Conservation (phyloP, 805 yeast genomes). For the Kregervanrija pseudodelftensis region DNA sequence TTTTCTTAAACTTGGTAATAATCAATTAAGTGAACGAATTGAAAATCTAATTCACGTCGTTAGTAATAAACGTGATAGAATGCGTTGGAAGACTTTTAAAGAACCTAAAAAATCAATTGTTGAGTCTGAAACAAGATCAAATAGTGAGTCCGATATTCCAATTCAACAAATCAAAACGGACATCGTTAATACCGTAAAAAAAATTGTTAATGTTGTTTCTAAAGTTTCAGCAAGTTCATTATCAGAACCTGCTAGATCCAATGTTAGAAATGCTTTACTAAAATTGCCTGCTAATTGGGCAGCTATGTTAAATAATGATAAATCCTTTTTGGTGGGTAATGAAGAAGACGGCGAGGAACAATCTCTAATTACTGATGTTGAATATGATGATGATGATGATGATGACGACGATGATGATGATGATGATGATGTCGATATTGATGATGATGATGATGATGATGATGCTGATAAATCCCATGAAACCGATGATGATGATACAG, state of each 20-base stretch:
- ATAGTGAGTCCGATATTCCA: slow-evolving; percentile 15
- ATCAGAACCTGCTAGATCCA: slow-evolving; percentile 72
- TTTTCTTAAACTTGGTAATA: slow-evolving; percentile 72
- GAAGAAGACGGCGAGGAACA: slow-evolving; percentile 12
- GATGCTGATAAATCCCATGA: slow-evolving; percentile 9
- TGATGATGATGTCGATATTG: slow-evolving; percentile 10
- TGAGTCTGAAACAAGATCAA: slow-evolving; percentile 1
- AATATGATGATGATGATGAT: slow-evolving; percentile 12
- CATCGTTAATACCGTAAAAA: slow-evolving; percentile 81
- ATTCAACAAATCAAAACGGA: slow-evolving; percentile 62
- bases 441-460: slow-evolving; percentile 6
- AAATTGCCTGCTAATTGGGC: slow-evolving; percentile 74
- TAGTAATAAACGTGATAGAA: slow-evolving; percentile 19
- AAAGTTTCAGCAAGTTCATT: slow-evolving; percentile 71
- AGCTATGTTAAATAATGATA: slow-evolving; percentile 14
- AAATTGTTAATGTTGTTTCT: slow-evolving; percentile 78
- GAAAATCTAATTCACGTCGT: slow-evolving; percentile 36
- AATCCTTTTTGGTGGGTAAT: slow-evolving; percentile 4
- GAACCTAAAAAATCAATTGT: slow-evolving; percentile 5
- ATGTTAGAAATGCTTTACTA: slow-evolving; percentile 72
- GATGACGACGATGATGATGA: slow-evolving; percentile 20
- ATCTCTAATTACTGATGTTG: not conserved
- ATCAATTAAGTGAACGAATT: slow-evolving; percentile 63
- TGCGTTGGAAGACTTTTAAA: not conserved
- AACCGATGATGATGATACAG: slow-evolving; percentile 8